Evolutionary conservation across 345 rosid genomes (phyloP), one percentile per base, ranked within the genome.

Genomic region (Lagerstroemia speciosa): DNA sequence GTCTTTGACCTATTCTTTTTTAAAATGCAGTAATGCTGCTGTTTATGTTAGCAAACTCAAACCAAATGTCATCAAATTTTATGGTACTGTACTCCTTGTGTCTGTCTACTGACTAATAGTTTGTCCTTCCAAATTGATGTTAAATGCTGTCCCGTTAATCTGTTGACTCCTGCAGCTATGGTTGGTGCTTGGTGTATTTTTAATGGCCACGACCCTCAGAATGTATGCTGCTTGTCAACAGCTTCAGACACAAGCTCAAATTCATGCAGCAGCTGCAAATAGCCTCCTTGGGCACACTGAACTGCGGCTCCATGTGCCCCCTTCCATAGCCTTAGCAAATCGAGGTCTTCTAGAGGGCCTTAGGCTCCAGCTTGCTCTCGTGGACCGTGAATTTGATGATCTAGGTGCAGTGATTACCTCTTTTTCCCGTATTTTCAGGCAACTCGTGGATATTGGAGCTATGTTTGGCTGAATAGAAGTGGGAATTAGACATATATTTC

Each of bases 191-290:
- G 93, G 88, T 63, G 87, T 94, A 64, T 94, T 94, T 81, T 74
- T 91, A 77, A 81, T 89, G 86, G 97, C 96, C n/a, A 91, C 99
- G 37, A 81, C 87, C 34, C 85, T 91, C 55, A 79, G 98, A 81
- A 91, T 94, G 98, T 89, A 88, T 71, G 97, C 97, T 3, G 88
- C 96, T 72, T 91, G 97, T 74, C 98, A 94, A 68, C 92, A 87
- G 71, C 91, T 94, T 67, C 99, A 89, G 76, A 92, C 92, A 75
- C 97, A 94, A 77, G 96, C 98, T 29, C 92, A 86, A 69, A 90
- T 93, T 67, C 96, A 91, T 77, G 91, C 93, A 40, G 96, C 89
- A 0, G 95, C 93, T 55, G 93, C 87, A 7, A 88, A 85, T 83
- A 93, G 91, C 69, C 83, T 94, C 68, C 78, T 94, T 48, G 89